Conservation (phyloP, 129 eudicot genomes). For the Dittrichia graveolens region DNA sequence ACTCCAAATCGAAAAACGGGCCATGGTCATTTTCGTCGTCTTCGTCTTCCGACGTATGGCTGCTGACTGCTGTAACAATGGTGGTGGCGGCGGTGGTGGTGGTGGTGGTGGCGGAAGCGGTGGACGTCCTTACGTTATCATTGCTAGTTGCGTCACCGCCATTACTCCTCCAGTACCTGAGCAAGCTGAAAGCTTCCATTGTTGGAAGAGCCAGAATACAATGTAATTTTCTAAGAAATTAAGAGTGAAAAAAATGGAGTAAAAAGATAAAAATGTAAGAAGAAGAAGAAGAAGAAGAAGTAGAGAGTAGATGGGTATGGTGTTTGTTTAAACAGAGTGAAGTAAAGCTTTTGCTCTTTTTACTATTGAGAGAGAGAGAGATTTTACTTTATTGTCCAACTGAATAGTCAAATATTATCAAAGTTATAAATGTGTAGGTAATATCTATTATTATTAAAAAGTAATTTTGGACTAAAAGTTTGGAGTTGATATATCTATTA, state of each 20-base stretch:
- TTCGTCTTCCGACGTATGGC: conserved; percentile 40
- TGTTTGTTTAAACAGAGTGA: conserved; percentile 20
- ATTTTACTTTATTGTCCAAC: no score
- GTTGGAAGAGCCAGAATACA: conserved; percentile 70
- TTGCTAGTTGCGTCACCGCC: conserved; percentile 10
- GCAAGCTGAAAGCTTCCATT: conserved; percentile 86
- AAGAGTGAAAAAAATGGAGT: background rate
- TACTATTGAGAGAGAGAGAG: conserved; percentile 14
- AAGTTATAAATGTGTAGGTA: no score
- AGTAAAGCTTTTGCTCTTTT: conserved; percentile 27
- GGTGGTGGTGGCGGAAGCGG: conserved; percentile 27
- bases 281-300: conserved; percentile 14
- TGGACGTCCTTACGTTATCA: conserved; percentile 22
- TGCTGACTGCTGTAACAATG: conserved; percentile 24
- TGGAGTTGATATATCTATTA: no score
- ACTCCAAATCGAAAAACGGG: conserved; percentile 80
- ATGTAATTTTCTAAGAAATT: background rate
- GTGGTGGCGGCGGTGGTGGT: conserved; percentile 31
- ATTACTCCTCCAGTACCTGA: conserved; percentile 68
- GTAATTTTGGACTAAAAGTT: no score
- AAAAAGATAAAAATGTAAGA: background rate
- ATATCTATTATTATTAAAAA: no score
- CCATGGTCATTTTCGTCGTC: conserved; percentile 65
- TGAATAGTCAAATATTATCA: no score
- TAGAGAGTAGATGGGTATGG: conserved; percentile 16